A percentile compares a stretch with the other conserved stretches of the same genome.
Evolutionary conservation across 371 early-diverging fungal species (phyloP).

Genomic region (Mucor sp.): DNA sequence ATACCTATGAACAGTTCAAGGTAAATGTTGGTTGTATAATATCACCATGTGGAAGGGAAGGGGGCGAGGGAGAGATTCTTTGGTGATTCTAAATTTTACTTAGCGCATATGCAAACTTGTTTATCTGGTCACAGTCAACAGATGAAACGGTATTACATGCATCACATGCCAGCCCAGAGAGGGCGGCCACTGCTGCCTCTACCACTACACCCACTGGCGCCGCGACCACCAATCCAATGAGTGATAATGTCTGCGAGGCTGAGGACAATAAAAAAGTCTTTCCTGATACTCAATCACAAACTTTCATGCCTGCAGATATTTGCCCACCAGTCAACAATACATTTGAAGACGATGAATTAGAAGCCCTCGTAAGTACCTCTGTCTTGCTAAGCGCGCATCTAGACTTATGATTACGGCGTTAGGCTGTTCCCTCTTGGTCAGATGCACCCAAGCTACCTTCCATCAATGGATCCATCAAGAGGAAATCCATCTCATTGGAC

Average conservation of each 20-base stretch:
- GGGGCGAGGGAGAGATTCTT: background rate
- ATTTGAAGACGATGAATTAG: constrained; percentile 36
- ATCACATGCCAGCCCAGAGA: constrained; percentile 7
- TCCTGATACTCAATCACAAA: background rate
- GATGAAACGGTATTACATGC: constrained; percentile 38
- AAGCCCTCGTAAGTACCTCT: constrained; percentile 38
- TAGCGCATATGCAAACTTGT: constrained; percentile 42
- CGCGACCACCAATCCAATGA: background rate
- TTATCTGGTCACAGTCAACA: constrained; percentile 46
- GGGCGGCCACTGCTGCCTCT: background rate
- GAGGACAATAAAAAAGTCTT: constrained; percentile 3
- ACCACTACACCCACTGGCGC: background rate
- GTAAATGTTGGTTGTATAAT: background rate
- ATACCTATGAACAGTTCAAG: background rate
- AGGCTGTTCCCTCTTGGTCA: constrained; percentile 52
- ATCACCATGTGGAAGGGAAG: background rate
- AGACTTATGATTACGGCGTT: background rate
- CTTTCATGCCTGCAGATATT: constrained; percentile 4
- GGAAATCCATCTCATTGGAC: constrained; percentile 45
- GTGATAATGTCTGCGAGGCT: background rate
- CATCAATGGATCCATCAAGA: constrained; percentile 22
- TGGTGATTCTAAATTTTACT: constrained; percentile 46
- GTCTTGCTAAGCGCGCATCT: background rate
- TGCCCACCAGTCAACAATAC: constrained; percentile 4
- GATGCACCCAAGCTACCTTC: constrained; percentile 30